phyloP scores from a whole-genome alignment of 257 asterid species.

The Echium plantagineum region DNA sequence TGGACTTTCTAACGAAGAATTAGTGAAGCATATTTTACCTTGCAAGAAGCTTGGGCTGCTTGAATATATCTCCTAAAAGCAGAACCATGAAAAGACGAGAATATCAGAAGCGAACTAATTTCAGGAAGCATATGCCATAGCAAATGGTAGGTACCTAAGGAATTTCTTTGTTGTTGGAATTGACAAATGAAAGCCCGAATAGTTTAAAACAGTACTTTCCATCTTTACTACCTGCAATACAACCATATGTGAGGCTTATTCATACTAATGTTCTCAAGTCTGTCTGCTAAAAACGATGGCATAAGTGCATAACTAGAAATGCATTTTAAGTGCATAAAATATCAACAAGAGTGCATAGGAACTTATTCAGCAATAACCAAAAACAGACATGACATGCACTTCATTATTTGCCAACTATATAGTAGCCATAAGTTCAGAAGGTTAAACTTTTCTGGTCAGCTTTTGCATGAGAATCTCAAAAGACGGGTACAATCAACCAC shows the following conservation, averaged over 20 bases:
- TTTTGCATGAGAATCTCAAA: no score
- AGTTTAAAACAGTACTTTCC: constrained; percentile 70
- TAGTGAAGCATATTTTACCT: constrained; percentile 33
- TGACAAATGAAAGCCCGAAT: constrained; percentile 59
- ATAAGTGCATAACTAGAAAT: no score
- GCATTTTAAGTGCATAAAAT: no score
- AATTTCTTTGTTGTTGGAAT: constrained; percentile 86
- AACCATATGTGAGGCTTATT: constrained; percentile 12
- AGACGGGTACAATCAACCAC: no score
- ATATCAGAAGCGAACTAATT: constrained; percentile 2
- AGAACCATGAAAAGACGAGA: constrained; percentile 8
- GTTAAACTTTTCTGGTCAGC: no score
- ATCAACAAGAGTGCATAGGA: no score
- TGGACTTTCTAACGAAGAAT: constrained; percentile 6
- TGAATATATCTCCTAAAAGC: constrained; percentile 83
- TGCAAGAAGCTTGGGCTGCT: constrained; percentile 82
- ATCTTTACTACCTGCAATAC: constrained; percentile 62
- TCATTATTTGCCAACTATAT: no score
- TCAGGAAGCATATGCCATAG: neutral
- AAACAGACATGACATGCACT: no score
- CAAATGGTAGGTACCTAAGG: constrained; percentile 56
- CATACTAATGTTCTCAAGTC: neutral
- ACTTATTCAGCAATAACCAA: no score
- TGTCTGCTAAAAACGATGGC: no score
- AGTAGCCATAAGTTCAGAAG: no score